Base-by-base conservation (phyloP, 169 alveolate species). In the Plasmodium vivax region DNA sequence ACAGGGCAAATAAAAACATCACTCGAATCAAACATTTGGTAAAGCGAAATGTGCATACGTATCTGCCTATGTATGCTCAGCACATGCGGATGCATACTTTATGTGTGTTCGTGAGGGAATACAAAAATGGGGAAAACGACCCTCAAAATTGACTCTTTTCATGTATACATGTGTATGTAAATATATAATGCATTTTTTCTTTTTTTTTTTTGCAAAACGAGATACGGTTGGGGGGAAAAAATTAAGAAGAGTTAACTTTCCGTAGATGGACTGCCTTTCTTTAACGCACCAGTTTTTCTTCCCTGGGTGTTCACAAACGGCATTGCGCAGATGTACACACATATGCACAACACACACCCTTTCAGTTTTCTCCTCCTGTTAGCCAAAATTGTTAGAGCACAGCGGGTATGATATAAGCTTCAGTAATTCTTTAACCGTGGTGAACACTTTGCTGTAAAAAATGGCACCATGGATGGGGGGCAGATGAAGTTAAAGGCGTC, bases 361-460 rank as follows among this genome's bases (percentile, higher is more conserved):
- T 75, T 41, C 77, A 19, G 1, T 68, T 27, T 19, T 68, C 38
- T 68, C 43, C 38, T 84, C 23, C 74, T 62, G 81, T 51, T 90
- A 47, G 38, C 51, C 23, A 54, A n/a, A 9, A 62, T 51, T 68
- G 82, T 85, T 58, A 45, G 23, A 81, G 82, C 84, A 81, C 36
- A 62, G 80, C 43, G 83, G 94, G 38, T 79, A 72, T 38, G 93
- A 73, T 34, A 90, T 90, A 80, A 90, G 94, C 54, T 81, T 90
- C 74, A 90, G 54, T 54, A 74, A 45, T 62, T 90, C 94, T 30
- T 90, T 90, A 80, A 81, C 90, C 34, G 94, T 73, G 38, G 56
- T 80, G 30, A 90, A 90, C 54, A 85, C 85, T 51, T 85, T 85
- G 73, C 93, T 85, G 68, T 85, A 74, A 74, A 75, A 23, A 85